Base-by-base conservation (phyloP, 345 rosid species). In the Boechera retrofracta region DNA sequence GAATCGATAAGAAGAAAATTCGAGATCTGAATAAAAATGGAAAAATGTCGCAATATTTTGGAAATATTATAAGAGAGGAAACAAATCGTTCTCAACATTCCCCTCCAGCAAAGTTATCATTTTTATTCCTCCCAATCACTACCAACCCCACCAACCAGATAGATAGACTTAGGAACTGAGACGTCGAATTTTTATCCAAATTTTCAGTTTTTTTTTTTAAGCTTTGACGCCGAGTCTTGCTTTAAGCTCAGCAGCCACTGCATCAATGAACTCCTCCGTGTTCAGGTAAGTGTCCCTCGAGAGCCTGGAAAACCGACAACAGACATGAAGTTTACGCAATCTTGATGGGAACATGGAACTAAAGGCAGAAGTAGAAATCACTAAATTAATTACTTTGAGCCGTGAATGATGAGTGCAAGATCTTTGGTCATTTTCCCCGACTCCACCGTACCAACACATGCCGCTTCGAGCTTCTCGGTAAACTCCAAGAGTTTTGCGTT, bases 341-440 rank as follows among this genome's bases (percentile, higher is more conserved):
- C 32, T 26, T 75, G 21, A 56, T 26, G 8, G 11, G 49, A 62
- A 44, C 3, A 44, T 13, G 33, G 51, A 26, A 10, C 5, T 15
- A 15, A 10, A 28, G 6, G 24, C 42, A 0, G 11, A 60, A 5
- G 10, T 49, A 12, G 41, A 10, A 28, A 2, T 12, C 21, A 2
- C 21, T 4, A 18, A 73, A 88, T 59, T 69, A 63, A 83, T 65
- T 69, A 93, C 97, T 87, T 91, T 18, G 97, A 71, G 72, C 99
- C 97, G 71, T 95, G 92, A 77, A 83, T 86, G 60, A 95, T 74
- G 74, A 95, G 87, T 5, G 99, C 97, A 64, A 95, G 98, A 88
- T 95, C 98, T 80, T 95, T 95, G 71, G 99, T 95, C 99, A 95
- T 95, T 88, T 91, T 95, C 66, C 98, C 98, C 71, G 94, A 87